phyloP scores from a whole-genome alignment of 2,329 filamentous ascomycete genomes.

The Xylaria digitata region DNA sequence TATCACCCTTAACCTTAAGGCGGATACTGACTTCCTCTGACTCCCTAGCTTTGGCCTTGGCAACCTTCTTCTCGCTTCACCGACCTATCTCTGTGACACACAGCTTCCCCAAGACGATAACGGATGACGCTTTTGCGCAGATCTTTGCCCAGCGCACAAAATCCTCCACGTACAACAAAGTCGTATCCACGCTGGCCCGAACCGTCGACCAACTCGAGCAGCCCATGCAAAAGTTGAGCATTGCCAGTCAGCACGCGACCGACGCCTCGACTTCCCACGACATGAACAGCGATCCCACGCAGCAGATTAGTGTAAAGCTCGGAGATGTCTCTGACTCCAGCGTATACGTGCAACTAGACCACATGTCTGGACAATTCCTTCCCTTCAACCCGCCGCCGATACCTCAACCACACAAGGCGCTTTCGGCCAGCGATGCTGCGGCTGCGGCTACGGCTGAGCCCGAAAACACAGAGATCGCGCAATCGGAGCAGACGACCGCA shows the following conservation, averaged over 20 bases:
- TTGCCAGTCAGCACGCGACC: constrained; percentile 54
- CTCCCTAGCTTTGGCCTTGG: constrained; percentile 80
- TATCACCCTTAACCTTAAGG: not conserved
- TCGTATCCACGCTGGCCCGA: constrained; percentile 73
- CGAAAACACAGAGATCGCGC: constrained; percentile 44
- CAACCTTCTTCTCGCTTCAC: constrained; percentile 95
- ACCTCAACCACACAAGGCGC: constrained; percentile 66
- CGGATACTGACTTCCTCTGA: constrained; percentile 39
- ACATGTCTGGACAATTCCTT: constrained; percentile 75
- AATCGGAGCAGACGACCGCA: constrained; percentile 10
- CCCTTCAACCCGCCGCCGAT: constrained; percentile 89
- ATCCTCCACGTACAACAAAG: constrained; percentile 65
- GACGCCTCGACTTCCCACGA: constrained; percentile 50
- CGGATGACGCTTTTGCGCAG: constrained; percentile 80
- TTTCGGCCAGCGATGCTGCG: constrained; percentile 52
- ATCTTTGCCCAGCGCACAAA: constrained; percentile 76
- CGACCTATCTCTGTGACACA: constrained; percentile 90
- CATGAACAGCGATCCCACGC: constrained; percentile 58
- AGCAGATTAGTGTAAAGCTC: constrained; percentile 64
- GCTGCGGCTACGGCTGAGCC: constrained; percentile 49
- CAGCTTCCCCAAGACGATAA: constrained; percentile 78
- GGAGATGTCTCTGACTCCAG: constrained; percentile 68
- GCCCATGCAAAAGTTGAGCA: constrained; percentile 65
- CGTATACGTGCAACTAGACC: constrained; percentile 73
- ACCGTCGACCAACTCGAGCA: constrained; percentile 70